Evolutionary conservation across 495 filamentous ascomycete species (phyloP).

Genomic region (Stereocaulon alpinum): DNA sequence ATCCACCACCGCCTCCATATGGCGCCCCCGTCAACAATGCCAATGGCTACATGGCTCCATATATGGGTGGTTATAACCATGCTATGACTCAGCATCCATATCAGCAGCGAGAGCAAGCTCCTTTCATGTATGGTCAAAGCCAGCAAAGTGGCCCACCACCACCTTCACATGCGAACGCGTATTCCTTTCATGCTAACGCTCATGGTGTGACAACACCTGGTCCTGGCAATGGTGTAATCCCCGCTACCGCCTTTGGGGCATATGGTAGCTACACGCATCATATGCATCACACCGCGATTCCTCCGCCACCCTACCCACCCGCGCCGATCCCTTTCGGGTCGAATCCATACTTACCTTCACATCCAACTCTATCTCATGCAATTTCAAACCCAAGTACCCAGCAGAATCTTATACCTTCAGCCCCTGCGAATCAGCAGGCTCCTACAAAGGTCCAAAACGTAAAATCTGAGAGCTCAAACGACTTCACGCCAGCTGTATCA

Average conservation of each 20-base stretch:
- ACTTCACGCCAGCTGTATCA: not conserved
- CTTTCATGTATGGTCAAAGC: slow-evolving; percentile 6
- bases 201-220: slow-evolving; percentile 2
- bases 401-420: not conserved
- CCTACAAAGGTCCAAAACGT: not conserved
- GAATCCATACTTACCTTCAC: not conserved
- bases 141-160: not conserved
- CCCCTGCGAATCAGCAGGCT: not conserved
- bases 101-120: not conserved
- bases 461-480: not conserved
- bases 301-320: slow-evolving; percentile 6
- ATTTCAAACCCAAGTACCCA: not conserved
- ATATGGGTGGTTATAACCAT: not conserved
- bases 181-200: slow-evolving; percentile 14
- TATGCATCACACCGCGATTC: slow-evolving; percentile 3
- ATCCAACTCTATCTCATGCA: not conserved
- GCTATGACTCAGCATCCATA: slow-evolving; percentile 10
- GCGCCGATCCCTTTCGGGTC: not conserved
- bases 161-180: slow-evolving; percentile 1
- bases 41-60: slow-evolving; percentile 3
- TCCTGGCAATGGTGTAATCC: slow-evolving; percentile 2
- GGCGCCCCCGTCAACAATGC: slow-evolving; percentile 32
- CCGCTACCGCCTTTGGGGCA: not conserved
- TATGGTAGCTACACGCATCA: not conserved
- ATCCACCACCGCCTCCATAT: slow-evolving; percentile 43